Conservation (phyloP, 345 rosid species). For the Populus pruinosa region DNA sequence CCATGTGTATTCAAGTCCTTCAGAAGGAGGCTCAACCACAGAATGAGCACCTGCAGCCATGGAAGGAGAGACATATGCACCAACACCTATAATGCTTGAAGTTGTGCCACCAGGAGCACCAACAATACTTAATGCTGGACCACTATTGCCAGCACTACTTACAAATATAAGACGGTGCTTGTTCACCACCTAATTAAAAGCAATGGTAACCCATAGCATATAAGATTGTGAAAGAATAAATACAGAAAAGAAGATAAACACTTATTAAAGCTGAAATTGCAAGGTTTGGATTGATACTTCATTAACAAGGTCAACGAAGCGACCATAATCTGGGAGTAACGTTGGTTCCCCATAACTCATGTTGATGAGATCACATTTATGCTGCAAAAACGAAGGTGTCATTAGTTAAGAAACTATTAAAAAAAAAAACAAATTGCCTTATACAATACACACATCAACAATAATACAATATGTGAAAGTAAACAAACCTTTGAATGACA, state of each 20-base stretch:
- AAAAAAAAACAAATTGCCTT: background rate
- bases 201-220: slow-evolving; percentile 12
- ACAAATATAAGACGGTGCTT: slow-evolving; percentile 81
- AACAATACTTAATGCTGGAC: slow-evolving; percentile 92
- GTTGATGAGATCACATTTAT: slow-evolving; percentile 95
- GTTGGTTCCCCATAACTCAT: slow-evolving; percentile 96
- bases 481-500: background rate
- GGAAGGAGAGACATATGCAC: slow-evolving; percentile 96
- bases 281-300: slow-evolving; percentile 55
- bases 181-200: slow-evolving; percentile 67
- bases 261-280: background rate
- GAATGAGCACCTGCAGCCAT: slow-evolving; percentile 97
- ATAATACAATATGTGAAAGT: background rate
- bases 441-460: background rate
- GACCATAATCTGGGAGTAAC: slow-evolving; percentile 89
- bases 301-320: slow-evolving; percentile 90
- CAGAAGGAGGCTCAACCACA: slow-evolving; percentile 87
- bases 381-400: slow-evolving; percentile 43
- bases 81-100: slow-evolving; percentile 92
- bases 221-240: slow-evolving; percentile 15
- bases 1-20: slow-evolving; percentile 98
- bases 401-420: background rate
- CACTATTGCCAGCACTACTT: slow-evolving; percentile 98
- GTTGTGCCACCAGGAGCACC: slow-evolving; percentile 99
- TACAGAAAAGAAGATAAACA: background rate